Evolutionary conservation across 805 yeast species (phyloP), one percentile per base, ranked within the genome.

Genomic region (Candida insectorum): DNA sequence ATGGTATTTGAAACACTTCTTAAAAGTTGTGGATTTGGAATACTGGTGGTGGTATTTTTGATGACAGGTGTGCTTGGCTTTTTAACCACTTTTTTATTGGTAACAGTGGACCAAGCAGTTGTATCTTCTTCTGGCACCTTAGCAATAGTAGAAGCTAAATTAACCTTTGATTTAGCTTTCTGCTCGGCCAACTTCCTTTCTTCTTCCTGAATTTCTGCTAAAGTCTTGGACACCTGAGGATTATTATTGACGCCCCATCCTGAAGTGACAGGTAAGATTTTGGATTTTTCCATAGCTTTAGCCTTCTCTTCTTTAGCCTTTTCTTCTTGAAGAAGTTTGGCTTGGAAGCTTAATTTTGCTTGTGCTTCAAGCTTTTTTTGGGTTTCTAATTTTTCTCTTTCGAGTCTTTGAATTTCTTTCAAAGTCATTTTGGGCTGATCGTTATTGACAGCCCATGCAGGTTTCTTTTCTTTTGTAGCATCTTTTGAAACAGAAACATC

Each of bases 181-280:
- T 44, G 37, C 34, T 42, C 49, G 19, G 54, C 47, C 16, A 65
- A 65, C 28, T 56, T 68, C 23, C 63, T 72, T 52, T 77, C 81
- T 54, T 79, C 85, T 38, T 58, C 69, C 49, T 77, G 82, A 40
- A 79, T 78, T 35, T 79, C 84, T 9, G 76, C 78, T 34, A 79
- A 60, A 0, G 82, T 67, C 51, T 73, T 74, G 21, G 58, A 56
- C 20, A 75, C 41, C 15, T 39, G 71, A 11, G 47, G 30, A 2
- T 54, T 17, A 5, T 52, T 30, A 15, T 49, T 43, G 14, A 48
- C 36, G 24, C 58, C 71, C 78, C 78, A 73, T 26, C 65, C 58
- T n/a, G 71, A 56, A 9, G 71, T 49, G 15, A 57, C 44, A 15
- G 75, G 74, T 27, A 71, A 52, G 3, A 44, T 17, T 7, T 12